Conservation (phyloP, 2,329 filamentous ascomycete species). For the Alternaria longipes region DNA sequence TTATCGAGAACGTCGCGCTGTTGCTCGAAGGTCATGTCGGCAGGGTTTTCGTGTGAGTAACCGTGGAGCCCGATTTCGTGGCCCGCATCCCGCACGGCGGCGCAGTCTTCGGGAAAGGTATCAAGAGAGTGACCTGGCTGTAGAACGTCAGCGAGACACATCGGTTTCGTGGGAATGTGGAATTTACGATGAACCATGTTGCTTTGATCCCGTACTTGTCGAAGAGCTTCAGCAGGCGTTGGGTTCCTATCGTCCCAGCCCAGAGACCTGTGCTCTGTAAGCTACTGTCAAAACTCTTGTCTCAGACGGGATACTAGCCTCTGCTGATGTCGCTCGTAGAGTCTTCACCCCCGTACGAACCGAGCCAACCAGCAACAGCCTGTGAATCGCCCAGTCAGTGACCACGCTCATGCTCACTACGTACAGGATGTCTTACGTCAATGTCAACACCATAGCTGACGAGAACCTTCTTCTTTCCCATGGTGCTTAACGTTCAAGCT, state of each 20-base stretch:
- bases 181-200: conserved; percentile 73
- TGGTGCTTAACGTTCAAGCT: conserved; percentile 23
- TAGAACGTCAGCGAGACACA: background rate
- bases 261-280: conserved; percentile 63
- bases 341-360: conserved; percentile 78
- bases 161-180: conserved; percentile 49
- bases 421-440: conserved; percentile 56
- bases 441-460: conserved; percentile 75
- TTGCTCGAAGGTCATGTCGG: conserved; percentile 76
- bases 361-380: conserved; percentile 74
- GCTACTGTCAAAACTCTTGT: background rate
- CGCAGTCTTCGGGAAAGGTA: conserved; percentile 72
- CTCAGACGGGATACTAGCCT: conserved; percentile 54
- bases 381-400: background rate
- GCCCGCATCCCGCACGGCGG: conserved; percentile 67
- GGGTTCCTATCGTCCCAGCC: conserved; percentile 73
- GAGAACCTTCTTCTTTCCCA: conserved; percentile 63
- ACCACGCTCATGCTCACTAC: conserved; percentile 53
- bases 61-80: conserved; percentile 75
- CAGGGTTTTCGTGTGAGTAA: conserved; percentile 78
- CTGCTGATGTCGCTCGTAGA: conserved; percentile 76
- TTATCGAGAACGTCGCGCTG: conserved; percentile 79
- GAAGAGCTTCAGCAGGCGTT: conserved; percentile 74
- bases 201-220: conserved; percentile 78
- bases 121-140: conserved; percentile 68